phyloP scores from a whole-genome alignment of 2,329 filamentous ascomycete genomes.

The Gnomoniopsis sp. region DNA sequence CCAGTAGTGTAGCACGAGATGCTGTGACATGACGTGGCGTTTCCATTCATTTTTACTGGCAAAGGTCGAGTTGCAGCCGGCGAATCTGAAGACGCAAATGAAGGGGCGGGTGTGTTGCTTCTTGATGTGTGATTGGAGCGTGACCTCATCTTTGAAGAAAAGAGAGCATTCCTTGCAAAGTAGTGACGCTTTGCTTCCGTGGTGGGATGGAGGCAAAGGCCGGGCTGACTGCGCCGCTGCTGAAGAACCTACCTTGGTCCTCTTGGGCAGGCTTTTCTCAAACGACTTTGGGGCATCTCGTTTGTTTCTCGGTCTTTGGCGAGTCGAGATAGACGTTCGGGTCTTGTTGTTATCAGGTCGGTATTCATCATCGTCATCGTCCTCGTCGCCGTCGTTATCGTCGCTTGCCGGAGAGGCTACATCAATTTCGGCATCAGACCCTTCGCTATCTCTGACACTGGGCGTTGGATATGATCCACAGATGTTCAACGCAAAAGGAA shows the following conservation, averaged over 20 bases:
- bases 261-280: conserved; percentile 9
- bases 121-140: conserved; percentile 48
- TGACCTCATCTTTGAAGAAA: conserved; percentile 42
- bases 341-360: conserved; percentile 1
- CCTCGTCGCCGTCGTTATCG: conserved; percentile 8
- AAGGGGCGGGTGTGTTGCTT: conserved; percentile 60
- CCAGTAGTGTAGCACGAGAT: conserved; percentile 72
- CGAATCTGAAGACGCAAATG: conserved; percentile 73
- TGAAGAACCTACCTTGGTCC: conserved; percentile 14
- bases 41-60: conserved; percentile 94
- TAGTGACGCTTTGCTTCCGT: conserved; percentile 18
- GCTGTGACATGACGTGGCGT: conserved; percentile 77
- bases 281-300: conserved; percentile 20
- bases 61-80: conserved; percentile 72
- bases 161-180: conserved; percentile 34
- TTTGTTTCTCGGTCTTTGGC: conserved; percentile 19
- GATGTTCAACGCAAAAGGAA: neutral
- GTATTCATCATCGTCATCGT: conserved; percentile 7
- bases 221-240: conserved; percentile 2
- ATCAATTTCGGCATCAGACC: conserved; percentile 8
- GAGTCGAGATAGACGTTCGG: neutral
- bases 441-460: conserved; percentile 14
- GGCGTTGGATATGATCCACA: conserved; percentile 11
- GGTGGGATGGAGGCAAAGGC: conserved; percentile 5
- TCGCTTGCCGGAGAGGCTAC: conserved; percentile 3